These are phyloP conservation scores for Pythium aristosporum DNA, from an alignment of 352 stramenopile genomes.

Conservation along the genomic window DNA sequence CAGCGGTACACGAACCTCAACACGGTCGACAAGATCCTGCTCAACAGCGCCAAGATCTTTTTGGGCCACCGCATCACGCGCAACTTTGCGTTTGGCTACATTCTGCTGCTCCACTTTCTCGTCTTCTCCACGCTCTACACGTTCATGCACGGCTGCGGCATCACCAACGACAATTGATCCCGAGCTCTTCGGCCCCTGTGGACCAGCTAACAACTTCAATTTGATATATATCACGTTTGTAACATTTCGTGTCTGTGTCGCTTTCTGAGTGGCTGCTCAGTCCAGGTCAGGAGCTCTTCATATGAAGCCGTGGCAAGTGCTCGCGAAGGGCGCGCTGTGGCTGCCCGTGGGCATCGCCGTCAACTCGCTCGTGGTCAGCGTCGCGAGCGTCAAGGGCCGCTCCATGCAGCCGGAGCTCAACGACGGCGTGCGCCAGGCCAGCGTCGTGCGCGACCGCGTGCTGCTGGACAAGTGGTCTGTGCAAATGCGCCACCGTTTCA, in stretches of 20 bases:
- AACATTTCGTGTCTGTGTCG: background rate
- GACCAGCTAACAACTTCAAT: slow-evolving; percentile 11
- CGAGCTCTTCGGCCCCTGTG: too few species aligned
- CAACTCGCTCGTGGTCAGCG: slow-evolving; percentile 71
- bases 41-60: slow-evolving; percentile 84
- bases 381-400: slow-evolving; percentile 70
- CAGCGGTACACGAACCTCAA: slow-evolving; percentile 90
- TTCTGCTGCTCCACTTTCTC: slow-evolving; percentile 83
- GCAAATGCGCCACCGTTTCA: slow-evolving; percentile 62
- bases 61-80: slow-evolving; percentile 79
- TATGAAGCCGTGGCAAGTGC: slow-evolving; percentile 63
- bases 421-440: slow-evolving; percentile 49
- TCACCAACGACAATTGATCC: slow-evolving; percentile 56
- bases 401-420: slow-evolving; percentile 87
- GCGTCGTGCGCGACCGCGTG: slow-evolving; percentile 73
- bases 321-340: slow-evolving; percentile 67
- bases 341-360: slow-evolving; percentile 76
- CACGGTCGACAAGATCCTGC: slow-evolving; percentile 88
- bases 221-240: slow-evolving; percentile 3
- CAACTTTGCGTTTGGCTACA: slow-evolving; percentile 83
- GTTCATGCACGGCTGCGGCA: slow-evolving; percentile 82
- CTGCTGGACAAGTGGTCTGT: slow-evolving; percentile 87
- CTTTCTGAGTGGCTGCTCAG: background rate
- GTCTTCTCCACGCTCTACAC: slow-evolving; percentile 86
- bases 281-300: background rate